Evolutionary conservation across 2,329 filamentous ascomycete genomes (phyloP), one percentile per base, ranked within the genome.

Genomic region (Helotiales sp.): DNA sequence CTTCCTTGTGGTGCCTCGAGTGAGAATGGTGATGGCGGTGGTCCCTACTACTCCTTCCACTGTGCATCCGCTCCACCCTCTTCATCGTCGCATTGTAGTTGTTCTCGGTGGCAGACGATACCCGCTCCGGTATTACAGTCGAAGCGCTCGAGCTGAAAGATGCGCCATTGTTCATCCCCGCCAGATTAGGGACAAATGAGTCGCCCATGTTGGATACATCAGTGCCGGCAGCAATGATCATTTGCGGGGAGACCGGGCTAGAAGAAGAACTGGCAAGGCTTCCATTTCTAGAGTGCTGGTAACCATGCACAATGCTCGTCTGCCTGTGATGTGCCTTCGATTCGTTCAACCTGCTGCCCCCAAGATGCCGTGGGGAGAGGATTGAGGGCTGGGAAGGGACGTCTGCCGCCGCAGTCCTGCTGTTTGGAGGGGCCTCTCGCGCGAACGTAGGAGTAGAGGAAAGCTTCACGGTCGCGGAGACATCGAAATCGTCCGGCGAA

Each of bases 221-320:
- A 55, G 67, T 67, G 30, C 83, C 86, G 50, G 84, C 85, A 44
- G 87, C 85, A 54, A 89, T 86, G 69, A 93, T 92, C 73, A 92
- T 87, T 73, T 96, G 89, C 54, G 92, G 91, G 73, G 91, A 96
- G 68, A 97, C 79, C 58, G 93, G 93, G 73, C 90, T 96, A 27
- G 88, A 88, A 33, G 88, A 84, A 56, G 89, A 85, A 71, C 90
- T 92, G 63, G 87, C 85, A 69, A 89, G 85, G 76, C 93, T 97
- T 67, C 92, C 89, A 81, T 96, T 96, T 75, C 93, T 81, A 67
- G 83, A 89, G 75, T 99, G 95, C 73, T 96, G 93, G 66, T 96
- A 87, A 69, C 95, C 93, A 84, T 98, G 91, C 57, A 98, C 93
- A 67, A 98, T 97, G 49, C 93, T 98, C 0, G 93, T 96, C 77